Evolutionary conservation across 805 yeast genomes (phyloP), one percentile per base, ranked within the genome.

Genomic region (Candida koratica): DNA sequence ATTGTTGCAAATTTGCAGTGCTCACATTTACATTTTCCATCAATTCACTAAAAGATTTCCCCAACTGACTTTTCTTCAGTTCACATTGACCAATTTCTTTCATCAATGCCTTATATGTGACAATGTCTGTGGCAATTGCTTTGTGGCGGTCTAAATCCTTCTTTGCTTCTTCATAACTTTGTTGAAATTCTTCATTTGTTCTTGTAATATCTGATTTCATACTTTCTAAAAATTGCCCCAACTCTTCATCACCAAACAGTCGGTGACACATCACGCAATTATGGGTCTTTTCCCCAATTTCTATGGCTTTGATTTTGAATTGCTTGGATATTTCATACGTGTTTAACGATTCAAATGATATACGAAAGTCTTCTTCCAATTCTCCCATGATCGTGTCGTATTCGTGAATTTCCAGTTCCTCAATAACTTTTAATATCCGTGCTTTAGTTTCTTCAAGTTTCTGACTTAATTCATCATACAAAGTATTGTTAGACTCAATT

Each of bases 191-290:
- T 10, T 36, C 39, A 36, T 36, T 36, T 11, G 55, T 51, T 3
- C 56, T 49, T 19, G 54, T 49, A 13, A 64, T 51, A 34, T 56
- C 61, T 3, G 47, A 45, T 32, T 56, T 45, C 12, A 66, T 43
- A n/a, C 54, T 55, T 6, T 34, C 39, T 4, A 62, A 36, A 32
- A 67, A 67, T 4, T 37, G 40, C 1, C 49, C 39, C 15, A 60
- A 46, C n/a, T 58, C 64, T 1, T 51, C 56, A 7, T 61, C 64
- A 11, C 72, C 73, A 57, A 88, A 84, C 9, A 71, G 65, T 34
- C 95, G 67, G 13, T 75, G 73, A 56, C 97, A 90, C 28, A 89
- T 61, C 28, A 80, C 61, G 56, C 97, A 90, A 32, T 74, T 66
- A 8, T 78, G 69, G 6, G 72, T 68, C 4, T 53, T 49, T 17